Base-by-base conservation (phyloP, 176 grass and related monocot species). In the Stipa capillata region DNA sequence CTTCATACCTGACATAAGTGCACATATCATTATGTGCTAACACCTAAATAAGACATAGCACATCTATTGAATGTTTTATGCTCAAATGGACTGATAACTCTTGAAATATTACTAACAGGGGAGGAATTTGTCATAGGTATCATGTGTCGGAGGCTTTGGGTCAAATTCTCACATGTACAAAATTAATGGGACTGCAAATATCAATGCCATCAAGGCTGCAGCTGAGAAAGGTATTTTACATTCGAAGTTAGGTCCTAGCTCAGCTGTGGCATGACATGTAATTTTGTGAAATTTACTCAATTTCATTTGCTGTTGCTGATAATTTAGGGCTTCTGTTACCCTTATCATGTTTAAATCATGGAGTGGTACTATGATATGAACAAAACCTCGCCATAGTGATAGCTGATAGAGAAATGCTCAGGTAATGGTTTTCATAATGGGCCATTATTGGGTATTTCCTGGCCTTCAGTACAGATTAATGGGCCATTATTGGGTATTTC, bases 71-170 rank as follows among this genome's bases (percentile, higher is more conserved):
- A 35, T 20, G 55, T 21, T 10, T 69, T 70, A 70, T 77, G 35
- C 18, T 28, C 5, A 20, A 45, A 7, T 72, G 64, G 8, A 55
- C 32, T 72, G 21, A 29, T 65, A 8, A 40, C 59, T 57, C 66
- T 56, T 76, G 31, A 78, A 56, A 55, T 74, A 18, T 39, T 40
- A 40, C 84, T 77, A 41, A 79, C 36, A 36, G 16, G 20, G 16
- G 45, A 45, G 37, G n/a, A 78, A 83, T 62, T 13, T 94, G 20
- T 65, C 65, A 33, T 62, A 97, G 94, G 73, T 97, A 80, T 97
- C 94, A 78, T 97, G 94, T 80, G 91, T 97, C 81, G 94, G 94
- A 73, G 89, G 89, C 48, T 97, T 97, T 90, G 94, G 94, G 29
- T 94, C 91, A 37, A 94, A 92, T 82, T 92, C 94, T 49, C 82